Conservation (phyloP, 2,329 filamentous ascomycete genomes). For the Venturia effusa region DNA sequence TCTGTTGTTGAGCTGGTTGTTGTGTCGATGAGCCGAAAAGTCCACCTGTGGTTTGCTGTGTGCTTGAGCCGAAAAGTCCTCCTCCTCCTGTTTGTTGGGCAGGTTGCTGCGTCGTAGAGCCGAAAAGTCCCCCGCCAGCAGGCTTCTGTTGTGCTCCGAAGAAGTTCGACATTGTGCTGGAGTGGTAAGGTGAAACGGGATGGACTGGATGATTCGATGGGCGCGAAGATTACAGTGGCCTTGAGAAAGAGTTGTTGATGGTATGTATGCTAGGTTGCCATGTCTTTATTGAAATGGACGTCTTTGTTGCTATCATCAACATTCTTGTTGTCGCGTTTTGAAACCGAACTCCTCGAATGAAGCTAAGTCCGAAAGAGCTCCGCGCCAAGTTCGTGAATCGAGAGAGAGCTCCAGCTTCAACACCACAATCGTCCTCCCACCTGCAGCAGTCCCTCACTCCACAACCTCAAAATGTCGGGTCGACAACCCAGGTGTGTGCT, state of each 20-base stretch:
- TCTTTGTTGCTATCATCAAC: not conserved
- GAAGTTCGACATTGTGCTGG: conserved; percentile 13
- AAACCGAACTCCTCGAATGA: not conserved
- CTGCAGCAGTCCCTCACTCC: conserved; percentile 10
- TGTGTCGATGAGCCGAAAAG: conserved; percentile 28
- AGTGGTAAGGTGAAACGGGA: not conserved
- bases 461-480: conserved; percentile 43
- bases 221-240: not conserved
- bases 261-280: not conserved
- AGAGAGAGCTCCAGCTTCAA: not conserved
- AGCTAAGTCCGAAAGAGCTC: no score
- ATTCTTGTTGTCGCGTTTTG: not conserved
- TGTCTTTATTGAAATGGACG: not conserved
- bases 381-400: not conserved
- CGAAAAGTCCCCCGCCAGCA: conserved; percentile 27
- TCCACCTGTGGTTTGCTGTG: conserved; percentile 21
- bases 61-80: conserved; percentile 22
- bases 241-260: not conserved
- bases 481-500: conserved; percentile 46
- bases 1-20: conserved; percentile 12
- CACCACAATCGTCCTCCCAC: not conserved
- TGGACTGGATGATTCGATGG: not conserved
- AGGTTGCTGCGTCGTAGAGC: conserved; percentile 17
- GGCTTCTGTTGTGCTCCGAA: conserved; percentile 26
- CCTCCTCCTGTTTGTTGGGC: conserved; percentile 24